Conservation (phyloP, 2,329 filamentous ascomycete genomes). For the Onygenales sp. region DNA sequence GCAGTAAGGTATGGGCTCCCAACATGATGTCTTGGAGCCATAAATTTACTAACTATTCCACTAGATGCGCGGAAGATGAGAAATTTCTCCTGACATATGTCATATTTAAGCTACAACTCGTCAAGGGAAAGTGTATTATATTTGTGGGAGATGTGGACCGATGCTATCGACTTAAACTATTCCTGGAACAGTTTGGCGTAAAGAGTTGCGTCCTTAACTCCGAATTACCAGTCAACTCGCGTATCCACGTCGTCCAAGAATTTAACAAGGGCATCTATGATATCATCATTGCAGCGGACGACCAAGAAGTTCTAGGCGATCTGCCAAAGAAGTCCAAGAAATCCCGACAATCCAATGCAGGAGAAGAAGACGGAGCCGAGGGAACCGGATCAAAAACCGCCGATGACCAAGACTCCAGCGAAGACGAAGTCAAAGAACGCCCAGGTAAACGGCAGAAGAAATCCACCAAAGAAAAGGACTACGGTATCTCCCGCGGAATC, state of each 20-base stretch:
- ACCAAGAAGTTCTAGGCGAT: conserved; percentile 68
- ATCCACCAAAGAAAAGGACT: conserved; percentile 68
- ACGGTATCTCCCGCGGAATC: conserved; percentile 89
- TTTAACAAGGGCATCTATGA: conserved; percentile 97
- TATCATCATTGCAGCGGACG: conserved; percentile 93
- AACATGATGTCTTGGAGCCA: background rate
- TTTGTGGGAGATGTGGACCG: conserved; percentile 81
- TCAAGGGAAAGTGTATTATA: conserved; percentile 84
- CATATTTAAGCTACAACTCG: conserved; percentile 87
- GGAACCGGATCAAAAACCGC: conserved; percentile 14
- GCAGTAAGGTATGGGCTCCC: conserved; percentile 58
- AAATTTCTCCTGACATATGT: conserved; percentile 91
- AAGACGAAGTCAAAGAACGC: conserved; percentile 25
- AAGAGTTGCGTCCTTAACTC: conserved; percentile 90
- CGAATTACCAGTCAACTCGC: conserved; percentile 83
- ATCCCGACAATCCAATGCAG: conserved; percentile 18
- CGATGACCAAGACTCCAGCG: conserved; percentile 21
- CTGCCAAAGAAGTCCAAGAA: conserved; percentile 19
- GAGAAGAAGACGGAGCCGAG: conserved; percentile 18
- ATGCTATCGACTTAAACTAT: conserved; percentile 88
- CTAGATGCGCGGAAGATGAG: conserved; percentile 82
- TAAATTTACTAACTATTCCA: conserved; percentile 7
- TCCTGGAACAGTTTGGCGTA: conserved; percentile 93
- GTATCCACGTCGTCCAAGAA: conserved; percentile 90
- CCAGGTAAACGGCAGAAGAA: conserved; percentile 56